phyloP scores from a whole-genome alignment of 352 stramenopile genomes.

The Phytopythium sindhum region DNA sequence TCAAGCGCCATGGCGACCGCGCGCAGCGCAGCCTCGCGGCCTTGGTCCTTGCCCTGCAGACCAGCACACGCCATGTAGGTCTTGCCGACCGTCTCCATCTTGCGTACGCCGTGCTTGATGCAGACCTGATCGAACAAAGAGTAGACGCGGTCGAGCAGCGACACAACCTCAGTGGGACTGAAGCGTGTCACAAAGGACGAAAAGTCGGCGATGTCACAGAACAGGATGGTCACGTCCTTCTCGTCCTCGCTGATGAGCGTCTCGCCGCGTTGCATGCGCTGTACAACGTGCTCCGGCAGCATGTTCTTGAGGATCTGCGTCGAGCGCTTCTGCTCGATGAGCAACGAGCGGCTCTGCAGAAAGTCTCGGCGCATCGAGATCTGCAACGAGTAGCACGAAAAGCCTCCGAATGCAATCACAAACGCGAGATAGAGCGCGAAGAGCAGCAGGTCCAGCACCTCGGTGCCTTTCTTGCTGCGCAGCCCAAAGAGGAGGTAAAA shows the following conservation, averaged over 20 bases:
- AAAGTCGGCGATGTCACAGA: constrained; percentile 85
- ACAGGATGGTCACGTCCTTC: constrained; percentile 85
- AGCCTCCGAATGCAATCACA: constrained; percentile 67
- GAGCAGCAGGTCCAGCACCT: constrained; percentile 53
- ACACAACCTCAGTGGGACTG: constrained; percentile 68
- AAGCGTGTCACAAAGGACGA: constrained; percentile 77
- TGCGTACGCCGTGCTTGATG: constrained; percentile 88
- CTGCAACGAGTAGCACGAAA: constrained; percentile 80
- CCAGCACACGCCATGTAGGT: constrained; percentile 89
- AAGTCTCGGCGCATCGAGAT: constrained; percentile 84
- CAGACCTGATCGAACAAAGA: constrained; percentile 91
- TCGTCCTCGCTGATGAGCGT: constrained; percentile 84
- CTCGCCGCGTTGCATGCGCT: constrained; percentile 83
- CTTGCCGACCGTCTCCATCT: constrained; percentile 93
- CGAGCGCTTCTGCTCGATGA: constrained; percentile 75
- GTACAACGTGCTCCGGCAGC: constrained; percentile 77
- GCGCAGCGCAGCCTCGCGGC: constrained; percentile 66
- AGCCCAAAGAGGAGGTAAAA: constrained; percentile 62
- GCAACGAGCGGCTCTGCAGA: constrained; percentile 69
- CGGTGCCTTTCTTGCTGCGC: constrained; percentile 27
- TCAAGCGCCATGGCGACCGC: constrained; percentile 75
- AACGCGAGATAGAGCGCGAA: constrained; percentile 77
- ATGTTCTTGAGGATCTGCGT: constrained; percentile 87
- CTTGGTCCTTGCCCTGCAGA: constrained; percentile 78
- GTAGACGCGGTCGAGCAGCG: constrained; percentile 90